These are phyloP conservation scores for Globisporangium nodosum DNA, from an alignment of 352 stramenopile genomes.

Conservation along the genomic window DNA sequence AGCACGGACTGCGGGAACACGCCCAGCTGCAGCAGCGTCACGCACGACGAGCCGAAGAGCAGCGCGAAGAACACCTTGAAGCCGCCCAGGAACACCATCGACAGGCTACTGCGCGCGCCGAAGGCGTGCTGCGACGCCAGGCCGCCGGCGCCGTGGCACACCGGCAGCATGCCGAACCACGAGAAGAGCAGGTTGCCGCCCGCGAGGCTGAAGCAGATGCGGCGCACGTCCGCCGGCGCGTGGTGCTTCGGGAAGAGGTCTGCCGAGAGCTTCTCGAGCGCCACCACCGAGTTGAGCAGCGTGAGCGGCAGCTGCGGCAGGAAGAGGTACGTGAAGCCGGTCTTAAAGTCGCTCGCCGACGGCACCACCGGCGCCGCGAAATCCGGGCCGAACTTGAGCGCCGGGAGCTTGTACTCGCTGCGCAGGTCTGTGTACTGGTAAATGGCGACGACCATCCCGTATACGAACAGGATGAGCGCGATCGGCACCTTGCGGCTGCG, in stretches of 20 bases:
- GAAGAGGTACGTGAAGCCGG: slow-evolving; percentile 83
- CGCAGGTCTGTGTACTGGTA: slow-evolving; percentile 49
- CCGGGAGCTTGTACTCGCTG: slow-evolving; percentile 45
- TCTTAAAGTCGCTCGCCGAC: slow-evolving; percentile 44
- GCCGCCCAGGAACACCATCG: slow-evolving; percentile 85
- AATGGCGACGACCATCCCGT: slow-evolving; percentile 57
- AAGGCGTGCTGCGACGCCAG: slow-evolving; percentile 91
- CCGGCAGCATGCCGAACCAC: slow-evolving; percentile 89
- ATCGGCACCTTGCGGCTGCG: slow-evolving; percentile 55
- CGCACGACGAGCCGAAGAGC: slow-evolving; percentile 75
- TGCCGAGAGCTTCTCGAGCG: slow-evolving; percentile 83
- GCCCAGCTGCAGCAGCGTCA: slow-evolving; percentile 46
- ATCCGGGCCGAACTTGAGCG: slow-evolving; percentile 43
- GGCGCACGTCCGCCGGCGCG: slow-evolving; percentile 45
- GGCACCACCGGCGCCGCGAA: slow-evolving; percentile 56
- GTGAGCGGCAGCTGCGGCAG: slow-evolving; percentile 90
- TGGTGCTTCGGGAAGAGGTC: slow-evolving; percentile 86
- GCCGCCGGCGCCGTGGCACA: slow-evolving; percentile 91
- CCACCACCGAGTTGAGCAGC: slow-evolving; percentile 91
- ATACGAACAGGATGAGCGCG: slow-evolving; percentile 60
- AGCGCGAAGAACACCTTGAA: slow-evolving; percentile 90
- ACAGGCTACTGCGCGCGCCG: slow-evolving; percentile 85
- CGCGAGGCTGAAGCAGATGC: slow-evolving; percentile 66
- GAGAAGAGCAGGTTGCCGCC: slow-evolving; percentile 81
- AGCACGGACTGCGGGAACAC: slow-evolving; percentile 56